Evolutionary conservation across 139 green algal genomes (phyloP), one percentile per base, ranked within the genome.

Genomic region (Eudorina sp.): DNA sequence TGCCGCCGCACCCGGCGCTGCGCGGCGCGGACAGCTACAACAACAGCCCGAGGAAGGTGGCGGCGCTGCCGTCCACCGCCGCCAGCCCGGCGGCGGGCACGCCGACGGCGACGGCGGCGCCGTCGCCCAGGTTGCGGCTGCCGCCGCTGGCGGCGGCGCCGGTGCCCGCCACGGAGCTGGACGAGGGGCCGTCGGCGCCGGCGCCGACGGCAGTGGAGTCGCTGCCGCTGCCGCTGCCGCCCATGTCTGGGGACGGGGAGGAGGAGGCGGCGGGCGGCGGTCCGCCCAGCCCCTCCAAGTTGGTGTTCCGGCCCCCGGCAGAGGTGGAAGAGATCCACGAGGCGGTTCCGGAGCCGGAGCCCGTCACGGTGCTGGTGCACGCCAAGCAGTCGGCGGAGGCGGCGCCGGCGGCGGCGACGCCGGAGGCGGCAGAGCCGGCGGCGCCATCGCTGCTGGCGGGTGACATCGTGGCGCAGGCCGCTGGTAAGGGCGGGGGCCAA

Each of bases 21-120:
- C 83, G 83, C 11, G 82, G 66, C 23, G 66, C 31, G 11, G 60
- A 86, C 21, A 45, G 21, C 34, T 81, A 69, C 82, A 74, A 40
- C 41, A 36, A 29, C 82, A 88, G 82, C 66, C 66, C 66, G 36
- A 45, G 64, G 36, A 40, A 34, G 36, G 11, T 51, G 81, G n/a
- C 62, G 41, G 64, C 62, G 31, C 43, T 78, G 81, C 23, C 41
- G 2, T 58, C 11, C 0, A 21, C 76, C 3, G 48, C 4, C 46
- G 0, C 46, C 34, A 3, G 34, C 34, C 3, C 4, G 18, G 7
- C 58, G 21, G 38, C 53, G 3, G 43, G 46, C n/a, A 13, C n/a
- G 48, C n/a, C 3, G 27, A 16, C 51, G 11, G 23, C 51, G 27
- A 23, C 51, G 34, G 16, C 3, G 34, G n/a, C 34, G 34, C 51